These are phyloP conservation scores for Apiotrichum siamense DNA, from an alignment of 1,284 basidiomycete species.

Conservation along the genomic window DNA sequence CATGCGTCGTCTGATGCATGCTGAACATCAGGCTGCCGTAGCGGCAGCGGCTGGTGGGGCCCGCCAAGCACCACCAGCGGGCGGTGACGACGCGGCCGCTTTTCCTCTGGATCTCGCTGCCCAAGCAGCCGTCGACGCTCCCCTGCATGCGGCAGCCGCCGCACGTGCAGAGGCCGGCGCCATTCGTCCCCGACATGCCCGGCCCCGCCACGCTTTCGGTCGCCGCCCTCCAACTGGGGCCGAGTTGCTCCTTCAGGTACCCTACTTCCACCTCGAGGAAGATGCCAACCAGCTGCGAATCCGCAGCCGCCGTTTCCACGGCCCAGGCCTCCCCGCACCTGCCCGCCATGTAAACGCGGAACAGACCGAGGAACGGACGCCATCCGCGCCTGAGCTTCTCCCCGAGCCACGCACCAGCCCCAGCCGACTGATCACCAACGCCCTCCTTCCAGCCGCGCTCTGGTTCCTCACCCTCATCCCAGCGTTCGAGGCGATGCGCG, in stretches of 20 bases:
- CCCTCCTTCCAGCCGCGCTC: slow-evolving; percentile 34
- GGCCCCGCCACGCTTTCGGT: not conserved
- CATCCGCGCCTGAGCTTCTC: slow-evolving; percentile 5
- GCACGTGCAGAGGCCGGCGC: not conserved
- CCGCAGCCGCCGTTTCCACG: slow-evolving; percentile 5
- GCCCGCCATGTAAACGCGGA: too few relatives aligned
- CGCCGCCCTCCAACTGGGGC: not conserved
- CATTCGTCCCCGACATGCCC: not conserved
- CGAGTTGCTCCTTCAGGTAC: slow-evolving; percentile 5
- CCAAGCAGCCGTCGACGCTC: slow-evolving; percentile 1
- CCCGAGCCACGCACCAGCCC: slow-evolving; percentile 5
- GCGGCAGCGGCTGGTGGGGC: not conserved
- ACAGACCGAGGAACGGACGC: too few relatives aligned
- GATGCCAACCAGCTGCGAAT: slow-evolving; percentile 29
- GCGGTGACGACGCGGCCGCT: not conserved
- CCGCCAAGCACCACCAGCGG: not conserved
- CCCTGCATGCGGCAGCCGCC: slow-evolving; percentile 6
- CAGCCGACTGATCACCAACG: slow-evolving; percentile 21
- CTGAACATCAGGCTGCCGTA: not conserved
- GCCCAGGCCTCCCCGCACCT: slow-evolving; percentile 2
- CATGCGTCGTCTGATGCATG: not conserved
- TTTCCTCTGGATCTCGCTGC: not conserved
- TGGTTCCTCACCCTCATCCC: slow-evolving; percentile 43
- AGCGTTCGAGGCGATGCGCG: slow-evolving; percentile 31
- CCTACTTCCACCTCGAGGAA: slow-evolving; percentile 20